Conservation (phyloP, 1,284 basidiomycete genomes). For the Salmacisia buchloeana region DNA sequence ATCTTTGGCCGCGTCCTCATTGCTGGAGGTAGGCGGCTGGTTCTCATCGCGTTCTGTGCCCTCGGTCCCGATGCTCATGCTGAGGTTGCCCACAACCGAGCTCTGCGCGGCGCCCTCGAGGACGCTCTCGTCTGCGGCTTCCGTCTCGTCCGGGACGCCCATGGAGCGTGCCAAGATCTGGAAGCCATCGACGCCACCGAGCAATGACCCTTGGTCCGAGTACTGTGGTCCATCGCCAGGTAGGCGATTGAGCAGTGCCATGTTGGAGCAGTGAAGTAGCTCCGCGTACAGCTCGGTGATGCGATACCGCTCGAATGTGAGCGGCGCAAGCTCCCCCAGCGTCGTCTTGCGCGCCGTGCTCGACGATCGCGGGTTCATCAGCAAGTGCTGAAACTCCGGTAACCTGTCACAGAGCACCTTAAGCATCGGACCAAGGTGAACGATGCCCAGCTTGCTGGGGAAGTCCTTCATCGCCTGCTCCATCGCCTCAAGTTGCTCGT, state of each 20-base stretch:
- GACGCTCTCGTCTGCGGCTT: neutral
- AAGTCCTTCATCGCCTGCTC: slow-evolving; percentile 79
- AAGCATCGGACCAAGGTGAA: slow-evolving; percentile 80
- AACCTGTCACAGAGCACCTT: slow-evolving; percentile 70
- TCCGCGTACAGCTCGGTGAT: slow-evolving; percentile 97
- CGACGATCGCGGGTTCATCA: slow-evolving; percentile 68
- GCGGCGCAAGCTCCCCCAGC: slow-evolving; percentile 59
- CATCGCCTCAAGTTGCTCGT: slow-evolving; percentile 54
- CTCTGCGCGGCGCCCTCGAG: neutral
- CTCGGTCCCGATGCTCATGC: neutral
- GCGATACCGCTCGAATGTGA: slow-evolving; percentile 93
- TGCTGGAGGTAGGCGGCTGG: neutral
- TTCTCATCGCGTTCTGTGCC: neutral
- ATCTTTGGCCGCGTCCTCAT: slow-evolving; percentile 9
- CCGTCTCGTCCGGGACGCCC: neutral
- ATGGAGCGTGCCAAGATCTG: slow-evolving; percentile 32
- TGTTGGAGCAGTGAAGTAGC: slow-evolving; percentile 93
- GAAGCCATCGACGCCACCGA: slow-evolving; percentile 49
- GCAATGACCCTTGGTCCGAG: slow-evolving; percentile 36
- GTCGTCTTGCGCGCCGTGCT: slow-evolving; percentile 55
- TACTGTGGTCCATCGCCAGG: slow-evolving; percentile 44
- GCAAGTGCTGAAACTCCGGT: slow-evolving; percentile 66
- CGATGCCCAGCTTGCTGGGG: slow-evolving; percentile 84
- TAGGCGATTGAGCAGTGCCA: slow-evolving; percentile 83
- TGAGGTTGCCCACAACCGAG: neutral